A percentile compares a stretch with the other conserved stretches of the same genome.
phyloP scores from a whole-genome alignment of 768 basidiomycete genomes.

The Leccinellum albellum region DNA sequence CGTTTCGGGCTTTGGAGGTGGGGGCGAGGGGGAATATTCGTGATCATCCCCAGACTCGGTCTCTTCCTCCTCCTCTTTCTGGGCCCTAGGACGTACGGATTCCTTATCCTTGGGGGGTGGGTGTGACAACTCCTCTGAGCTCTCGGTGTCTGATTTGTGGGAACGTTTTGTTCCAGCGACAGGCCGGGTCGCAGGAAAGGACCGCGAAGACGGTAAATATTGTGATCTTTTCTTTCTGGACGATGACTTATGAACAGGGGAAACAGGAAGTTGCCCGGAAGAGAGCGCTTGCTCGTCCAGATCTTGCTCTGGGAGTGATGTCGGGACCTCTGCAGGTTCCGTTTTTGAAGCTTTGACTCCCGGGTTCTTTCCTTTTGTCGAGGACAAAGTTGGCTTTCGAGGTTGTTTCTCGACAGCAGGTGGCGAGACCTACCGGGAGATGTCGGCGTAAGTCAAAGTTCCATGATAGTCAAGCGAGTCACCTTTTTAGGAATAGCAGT shows the following conservation, averaged over 20 bases:
- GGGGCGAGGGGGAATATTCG: slow-evolving; percentile 31
- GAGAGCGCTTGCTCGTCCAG: slow-evolving; percentile 13
- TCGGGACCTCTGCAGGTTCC: slow-evolving; percentile 45
- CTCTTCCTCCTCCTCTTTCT: slow-evolving; percentile 36
- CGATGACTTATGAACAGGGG: slow-evolving; percentile 1
- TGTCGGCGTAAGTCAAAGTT: background rate
- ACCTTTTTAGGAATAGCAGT: slow-evolving; percentile 16
- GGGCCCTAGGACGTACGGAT: slow-evolving; percentile 9
- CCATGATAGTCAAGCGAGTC: background rate
- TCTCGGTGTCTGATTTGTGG: slow-evolving; percentile 25
- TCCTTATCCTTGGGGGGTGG: slow-evolving; percentile 30
- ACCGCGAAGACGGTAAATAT: slow-evolving; percentile 1
- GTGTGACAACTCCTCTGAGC: slow-evolving; percentile 13
- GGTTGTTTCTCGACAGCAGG: slow-evolving; percentile 2
- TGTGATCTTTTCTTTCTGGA: slow-evolving; percentile 6
- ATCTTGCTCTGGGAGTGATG: slow-evolving; percentile 59
- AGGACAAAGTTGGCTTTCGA: slow-evolving; percentile 9
- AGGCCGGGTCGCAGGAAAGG: slow-evolving; percentile 5
- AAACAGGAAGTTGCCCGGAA: slow-evolving; percentile 6
- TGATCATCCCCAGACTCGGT: slow-evolving; percentile 41
- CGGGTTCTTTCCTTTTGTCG: slow-evolving; percentile 8
- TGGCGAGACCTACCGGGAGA: slow-evolving; percentile 2
- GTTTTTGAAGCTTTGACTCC: slow-evolving; percentile 12
- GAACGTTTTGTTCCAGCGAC: slow-evolving; percentile 19
- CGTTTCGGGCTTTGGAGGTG: slow-evolving; percentile 23